Conservation (phyloP, 1,284 basidiomycete genomes). For the Boletus hoseneyae region DNA sequence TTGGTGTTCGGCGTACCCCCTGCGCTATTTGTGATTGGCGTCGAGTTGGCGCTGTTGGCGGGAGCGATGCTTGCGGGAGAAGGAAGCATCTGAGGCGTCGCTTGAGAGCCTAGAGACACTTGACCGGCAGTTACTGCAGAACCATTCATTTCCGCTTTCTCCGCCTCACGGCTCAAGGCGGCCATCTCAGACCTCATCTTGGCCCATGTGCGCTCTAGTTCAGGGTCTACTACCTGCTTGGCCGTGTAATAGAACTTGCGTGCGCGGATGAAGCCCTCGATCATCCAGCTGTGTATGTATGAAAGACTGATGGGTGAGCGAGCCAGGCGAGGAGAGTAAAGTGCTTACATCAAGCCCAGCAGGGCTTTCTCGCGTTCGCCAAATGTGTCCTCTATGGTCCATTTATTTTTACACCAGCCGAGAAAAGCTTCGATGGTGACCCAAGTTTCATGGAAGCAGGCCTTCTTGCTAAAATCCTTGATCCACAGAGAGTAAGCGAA, state of each 20-base stretch:
- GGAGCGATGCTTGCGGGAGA: constrained; percentile 67
- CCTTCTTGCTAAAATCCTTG: constrained; percentile 52
- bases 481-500: constrained; percentile 74
- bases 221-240: constrained; percentile 41
- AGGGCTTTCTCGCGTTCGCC: constrained; percentile 72
- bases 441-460: constrained; percentile 58
- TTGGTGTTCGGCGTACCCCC: constrained; percentile 44
- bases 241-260: constrained; percentile 53
- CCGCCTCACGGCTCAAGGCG: constrained; percentile 45
- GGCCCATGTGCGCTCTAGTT: constrained; percentile 38
- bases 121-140: constrained; percentile 35
- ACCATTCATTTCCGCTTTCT: constrained; percentile 37
- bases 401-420: constrained; percentile 63
- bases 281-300: constrained; percentile 54
- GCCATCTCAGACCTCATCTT: constrained; percentile 43
- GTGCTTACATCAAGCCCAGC: constrained; percentile 68
- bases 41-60: constrained; percentile 68
- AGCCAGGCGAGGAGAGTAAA: constrained; percentile 22
- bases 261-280: constrained; percentile 65
- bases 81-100: constrained; percentile 67
- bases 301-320: constrained; percentile 31
- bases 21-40: constrained; percentile 54
- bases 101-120: constrained; percentile 40
- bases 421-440: constrained; percentile 59
- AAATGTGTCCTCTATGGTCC: constrained; percentile 56